phyloP scores from a whole-genome alignment of 768 basidiomycete species.

The Pleurotus citrinopileatus region DNA sequence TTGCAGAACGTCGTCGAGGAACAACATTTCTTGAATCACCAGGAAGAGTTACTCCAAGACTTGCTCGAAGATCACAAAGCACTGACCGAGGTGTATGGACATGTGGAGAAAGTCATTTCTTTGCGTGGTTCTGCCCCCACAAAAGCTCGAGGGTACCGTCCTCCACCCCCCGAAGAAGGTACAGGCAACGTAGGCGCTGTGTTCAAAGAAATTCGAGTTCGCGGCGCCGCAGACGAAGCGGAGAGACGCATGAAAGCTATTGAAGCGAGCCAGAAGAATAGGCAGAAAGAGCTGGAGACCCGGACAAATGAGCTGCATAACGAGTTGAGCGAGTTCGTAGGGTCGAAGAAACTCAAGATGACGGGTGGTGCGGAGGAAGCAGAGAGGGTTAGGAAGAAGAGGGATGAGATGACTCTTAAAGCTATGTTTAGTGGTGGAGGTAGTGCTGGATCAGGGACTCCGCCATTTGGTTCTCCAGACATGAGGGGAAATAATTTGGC shows the following conservation, averaged over 20 bases:
- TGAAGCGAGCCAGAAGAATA: conserved; percentile 77
- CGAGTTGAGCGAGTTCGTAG: conserved; percentile 86
- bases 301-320: conserved; percentile 81
- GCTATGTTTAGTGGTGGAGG: conserved; percentile 75
- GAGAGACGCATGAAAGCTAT: conserved; percentile 89
- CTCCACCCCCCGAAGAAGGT: conserved; percentile 64
- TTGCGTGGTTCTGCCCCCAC: conserved; percentile 44
- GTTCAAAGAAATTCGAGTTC: conserved; percentile 81
- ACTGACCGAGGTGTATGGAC: conserved; percentile 80
- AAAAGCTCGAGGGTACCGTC: conserved; percentile 51
- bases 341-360: conserved; percentile 86
- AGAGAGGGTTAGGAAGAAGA: conserved; percentile 82
- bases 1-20: conserved; percentile 96
- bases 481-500: background rate
- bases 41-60: conserved; percentile 88
- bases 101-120: conserved; percentile 86
- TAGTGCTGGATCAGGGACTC: background rate
- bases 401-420: conserved; percentile 82
- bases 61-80: conserved; percentile 91
- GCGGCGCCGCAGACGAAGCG: conserved; percentile 78
- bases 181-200: conserved; percentile 70
- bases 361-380: conserved; percentile 93
- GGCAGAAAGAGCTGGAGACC: conserved; percentile 71
- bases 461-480: background rate
- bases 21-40: conserved; percentile 90